phyloP scores from a whole-genome alignment of 2,329 filamentous ascomycete species.

The Coniochaeta prunicola region DNA sequence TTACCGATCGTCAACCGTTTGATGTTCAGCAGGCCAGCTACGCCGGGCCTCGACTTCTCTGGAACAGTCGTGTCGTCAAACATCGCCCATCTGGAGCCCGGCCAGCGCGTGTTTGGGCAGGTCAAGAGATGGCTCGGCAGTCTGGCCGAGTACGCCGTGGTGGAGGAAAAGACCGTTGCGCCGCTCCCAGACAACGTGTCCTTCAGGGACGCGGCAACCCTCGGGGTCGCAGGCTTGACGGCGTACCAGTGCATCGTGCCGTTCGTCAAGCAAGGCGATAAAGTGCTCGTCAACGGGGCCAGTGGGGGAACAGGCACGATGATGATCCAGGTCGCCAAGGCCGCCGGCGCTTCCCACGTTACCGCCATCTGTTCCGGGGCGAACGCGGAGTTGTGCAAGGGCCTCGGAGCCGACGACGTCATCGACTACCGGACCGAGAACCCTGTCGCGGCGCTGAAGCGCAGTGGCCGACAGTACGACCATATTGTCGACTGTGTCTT shows the following conservation, averaged over 20 bases:
- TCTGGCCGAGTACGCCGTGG: slow-evolving; percentile 12
- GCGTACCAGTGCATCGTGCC: slow-evolving; percentile 15
- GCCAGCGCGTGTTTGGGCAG: slow-evolving; percentile 13
- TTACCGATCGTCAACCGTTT: slow-evolving; percentile 28
- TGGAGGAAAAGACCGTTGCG: background rate
- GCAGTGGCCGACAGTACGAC: slow-evolving; percentile 12
- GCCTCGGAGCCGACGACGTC: slow-evolving; percentile 27
- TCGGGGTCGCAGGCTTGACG: slow-evolving; percentile 16
- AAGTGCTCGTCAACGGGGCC: slow-evolving; percentile 27
- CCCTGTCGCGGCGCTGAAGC: slow-evolving; percentile 10
- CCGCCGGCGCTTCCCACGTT: slow-evolving; percentile 21
- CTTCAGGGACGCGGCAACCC: slow-evolving; percentile 5
- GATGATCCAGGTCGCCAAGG: slow-evolving; percentile 28
- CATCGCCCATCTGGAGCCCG: slow-evolving; percentile 5
- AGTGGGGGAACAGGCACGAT: slow-evolving; percentile 29
- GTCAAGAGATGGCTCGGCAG: slow-evolving; percentile 10
- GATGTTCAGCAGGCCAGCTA: slow-evolving; percentile 30
- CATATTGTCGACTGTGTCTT: slow-evolving; percentile 20
- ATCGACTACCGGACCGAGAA: slow-evolving; percentile 24
- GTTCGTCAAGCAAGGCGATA: slow-evolving; percentile 5
- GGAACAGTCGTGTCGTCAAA: slow-evolving; percentile 33
- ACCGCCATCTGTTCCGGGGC: slow-evolving; percentile 24
- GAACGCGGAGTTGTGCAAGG: slow-evolving; percentile 23
- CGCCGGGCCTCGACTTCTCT: slow-evolving; percentile 42
- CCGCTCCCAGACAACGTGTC: background rate